Evolutionary conservation across 148 eudicot genomes (phyloP).

Genomic region (Fagopyrum homotropicum): DNA sequence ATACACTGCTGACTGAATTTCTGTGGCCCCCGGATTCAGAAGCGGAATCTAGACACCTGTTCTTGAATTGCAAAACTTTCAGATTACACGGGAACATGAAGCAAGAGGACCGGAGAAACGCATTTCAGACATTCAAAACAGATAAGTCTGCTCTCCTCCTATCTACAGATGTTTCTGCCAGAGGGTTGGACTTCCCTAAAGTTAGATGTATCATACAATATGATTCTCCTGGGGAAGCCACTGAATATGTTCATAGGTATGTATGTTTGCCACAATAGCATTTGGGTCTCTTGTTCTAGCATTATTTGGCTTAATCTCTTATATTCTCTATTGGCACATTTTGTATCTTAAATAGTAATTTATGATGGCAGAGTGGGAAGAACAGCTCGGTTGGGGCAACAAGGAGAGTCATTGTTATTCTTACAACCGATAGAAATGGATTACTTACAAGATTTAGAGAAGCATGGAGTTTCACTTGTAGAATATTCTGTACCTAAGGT

Average conservation of each 20-base stretch:
- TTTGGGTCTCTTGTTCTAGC: no score
- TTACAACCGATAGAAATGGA: constrained; percentile 79
- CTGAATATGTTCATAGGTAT: constrained; percentile 97
- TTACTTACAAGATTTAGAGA: constrained; percentile 70
- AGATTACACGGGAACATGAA: constrained; percentile 86
- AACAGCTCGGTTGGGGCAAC: constrained; percentile 96
- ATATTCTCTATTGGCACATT: no score
- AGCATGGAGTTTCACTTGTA: constrained; percentile 61
- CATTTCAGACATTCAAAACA: constrained; percentile 67
- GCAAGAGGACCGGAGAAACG: constrained; percentile 72
- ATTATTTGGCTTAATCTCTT: no score
- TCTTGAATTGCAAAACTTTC: constrained; percentile 60
- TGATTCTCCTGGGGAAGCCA: constrained; percentile 97
- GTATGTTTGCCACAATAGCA: constrained; percentile 4
- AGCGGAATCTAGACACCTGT: constrained; percentile 32
- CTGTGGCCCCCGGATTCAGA: constrained; percentile 33
- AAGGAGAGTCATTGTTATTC: constrained; percentile 83
- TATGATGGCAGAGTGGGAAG: constrained; percentile 77
- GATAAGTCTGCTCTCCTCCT: constrained; percentile 88
- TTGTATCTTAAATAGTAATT: no score
- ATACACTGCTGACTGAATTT: constrained; percentile 57
- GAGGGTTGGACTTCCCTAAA: constrained; percentile 94
- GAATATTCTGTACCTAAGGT: constrained; percentile 78
- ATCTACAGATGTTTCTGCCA: constrained; percentile 87
- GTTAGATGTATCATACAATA: constrained; percentile 93